A percentile compares a stretch with the other conserved stretches of the same genome.
These are phyloP conservation scores for Dryas integrifolia DNA, from an alignment of 331 rosid species.

Conservation along the genomic window DNA sequence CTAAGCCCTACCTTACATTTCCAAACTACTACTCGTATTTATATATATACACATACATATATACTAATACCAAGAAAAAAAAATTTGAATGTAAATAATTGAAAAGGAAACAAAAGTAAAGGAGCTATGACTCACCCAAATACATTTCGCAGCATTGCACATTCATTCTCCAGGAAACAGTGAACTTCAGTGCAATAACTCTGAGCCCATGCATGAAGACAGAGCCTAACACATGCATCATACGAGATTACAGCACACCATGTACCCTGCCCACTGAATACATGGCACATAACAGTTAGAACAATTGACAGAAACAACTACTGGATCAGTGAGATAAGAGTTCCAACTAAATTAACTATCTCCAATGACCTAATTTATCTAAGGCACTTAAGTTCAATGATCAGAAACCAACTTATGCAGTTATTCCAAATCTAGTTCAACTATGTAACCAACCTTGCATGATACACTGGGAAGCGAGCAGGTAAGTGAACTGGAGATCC, in stretches of 20 bases:
- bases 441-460: constrained; percentile 29
- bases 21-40: neutral
- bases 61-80: neutral
- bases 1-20: neutral
- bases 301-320: neutral
- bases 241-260: constrained; percentile 34
- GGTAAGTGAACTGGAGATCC: constrained; percentile 15
- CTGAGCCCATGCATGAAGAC: constrained; percentile 36
- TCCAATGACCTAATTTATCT: neutral
- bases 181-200: constrained; percentile 26
- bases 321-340: neutral
- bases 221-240: constrained; percentile 41
- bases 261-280: constrained; percentile 30
- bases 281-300: constrained; percentile 1
- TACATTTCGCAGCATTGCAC: constrained; percentile 34
- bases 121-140: constrained; percentile 32
- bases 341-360: no score
- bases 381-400: neutral
- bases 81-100: neutral
- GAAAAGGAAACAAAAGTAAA: neutral
- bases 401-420: neutral
- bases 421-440: constrained; percentile 1
- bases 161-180: constrained; percentile 36
- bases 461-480: constrained; percentile 27
- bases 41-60: neutral